phyloP scores from a whole-genome alignment of 306 rosid genomes.

The Prosopis cineraria region DNA sequence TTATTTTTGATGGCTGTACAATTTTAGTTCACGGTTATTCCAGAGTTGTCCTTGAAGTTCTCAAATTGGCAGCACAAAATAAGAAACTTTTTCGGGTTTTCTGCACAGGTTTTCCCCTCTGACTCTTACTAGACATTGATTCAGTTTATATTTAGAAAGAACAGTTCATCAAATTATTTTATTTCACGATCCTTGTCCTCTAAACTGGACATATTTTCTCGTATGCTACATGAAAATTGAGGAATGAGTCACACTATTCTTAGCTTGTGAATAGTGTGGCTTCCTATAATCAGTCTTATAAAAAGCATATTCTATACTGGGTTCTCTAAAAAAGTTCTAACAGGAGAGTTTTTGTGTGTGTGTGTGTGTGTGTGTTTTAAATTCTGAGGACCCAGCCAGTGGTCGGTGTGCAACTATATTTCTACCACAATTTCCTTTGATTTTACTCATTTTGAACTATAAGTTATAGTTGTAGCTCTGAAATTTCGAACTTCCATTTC shows the following conservation, averaged over 20 bases:
- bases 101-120: constrained; percentile 71
- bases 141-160: not conserved
- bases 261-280: not conserved
- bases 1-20: constrained; percentile 87
- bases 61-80: constrained; percentile 78
- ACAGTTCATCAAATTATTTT: not conserved
- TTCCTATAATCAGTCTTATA: not conserved
- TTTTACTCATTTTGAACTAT: constrained; percentile 2
- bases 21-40: constrained; percentile 96
- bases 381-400: not conserved
- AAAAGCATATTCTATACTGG: not conserved
- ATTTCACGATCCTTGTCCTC: constrained; percentile 8
- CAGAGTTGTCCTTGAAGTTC: constrained; percentile 82
- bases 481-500: not conserved
- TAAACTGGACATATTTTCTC: not conserved
- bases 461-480: not conserved
- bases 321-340: constrained; percentile 11
- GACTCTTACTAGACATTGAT: not conserved
- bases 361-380: not conserved
- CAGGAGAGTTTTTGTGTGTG: not conserved
- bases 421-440: constrained; percentile 1
- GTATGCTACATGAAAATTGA: not conserved
- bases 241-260: not conserved
- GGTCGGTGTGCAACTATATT: not conserved
- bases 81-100: constrained; percentile 85